A percentile compares a stretch with the other conserved stretches of the same genome.
phyloP scores from a whole-genome alignment of 805 yeast genomes.

The Helenozyma rhizophorensis region DNA sequence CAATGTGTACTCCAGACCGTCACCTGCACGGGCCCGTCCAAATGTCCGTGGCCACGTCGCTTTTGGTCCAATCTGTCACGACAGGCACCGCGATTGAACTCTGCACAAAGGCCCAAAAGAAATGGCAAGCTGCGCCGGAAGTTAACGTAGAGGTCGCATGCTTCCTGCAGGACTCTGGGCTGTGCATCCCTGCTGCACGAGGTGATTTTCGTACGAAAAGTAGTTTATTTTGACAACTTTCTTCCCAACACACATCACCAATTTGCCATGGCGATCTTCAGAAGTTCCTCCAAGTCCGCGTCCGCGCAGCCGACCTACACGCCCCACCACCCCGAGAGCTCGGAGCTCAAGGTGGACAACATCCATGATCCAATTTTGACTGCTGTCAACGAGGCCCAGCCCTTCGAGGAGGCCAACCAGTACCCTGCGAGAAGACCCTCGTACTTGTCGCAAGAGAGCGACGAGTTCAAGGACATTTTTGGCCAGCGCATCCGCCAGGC shows the following conservation, averaged over 20 bases:
- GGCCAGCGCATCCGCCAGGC: conserved; percentile 76
- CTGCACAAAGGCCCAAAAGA: too few species aligned
- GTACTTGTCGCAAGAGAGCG: conserved; percentile 44
- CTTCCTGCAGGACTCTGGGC: too few species aligned
- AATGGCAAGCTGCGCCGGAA: too few species aligned
- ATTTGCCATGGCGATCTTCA: conserved; percentile 14
- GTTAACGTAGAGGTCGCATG: too few species aligned
- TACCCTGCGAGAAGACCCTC: conserved; percentile 42
- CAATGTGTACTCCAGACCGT: too few species aligned
- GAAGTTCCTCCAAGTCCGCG: conserved; percentile 19
- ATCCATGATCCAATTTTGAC: conserved; percentile 81
- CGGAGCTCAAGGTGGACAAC: conserved; percentile 39
- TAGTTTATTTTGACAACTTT: neutral
- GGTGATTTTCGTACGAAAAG: neutral
- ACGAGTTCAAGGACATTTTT: conserved; percentile 71
- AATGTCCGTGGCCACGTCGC: too few species aligned
- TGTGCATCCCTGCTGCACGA: too few species aligned
- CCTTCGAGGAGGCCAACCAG: conserved; percentile 64
- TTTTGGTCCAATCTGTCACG: too few species aligned
- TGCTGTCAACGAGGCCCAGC: conserved; percentile 95
- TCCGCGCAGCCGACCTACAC: conserved; percentile 15
- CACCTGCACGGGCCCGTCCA: too few species aligned
- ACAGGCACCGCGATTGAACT: too few species aligned
- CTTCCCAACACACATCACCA: neutral
- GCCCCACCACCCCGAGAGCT: conserved; percentile 32